A percentile compares a stretch with the other conserved stretches of the same genome.
Conservation (phyloP, 73 alveolate species). For the Effrenium voratum region DNA sequence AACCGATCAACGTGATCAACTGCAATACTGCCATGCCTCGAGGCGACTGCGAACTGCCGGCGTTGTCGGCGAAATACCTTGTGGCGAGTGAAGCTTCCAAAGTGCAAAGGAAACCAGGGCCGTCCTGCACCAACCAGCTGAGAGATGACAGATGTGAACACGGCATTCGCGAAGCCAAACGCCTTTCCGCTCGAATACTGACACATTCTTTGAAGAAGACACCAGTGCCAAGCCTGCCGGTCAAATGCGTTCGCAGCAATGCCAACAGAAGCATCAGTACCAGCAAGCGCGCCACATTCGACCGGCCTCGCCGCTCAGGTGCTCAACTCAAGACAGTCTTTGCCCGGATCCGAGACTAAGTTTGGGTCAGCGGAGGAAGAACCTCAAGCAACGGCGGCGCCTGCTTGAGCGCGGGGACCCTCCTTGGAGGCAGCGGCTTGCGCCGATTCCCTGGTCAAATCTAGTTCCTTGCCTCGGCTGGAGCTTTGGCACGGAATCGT, state of each 20-base stretch:
- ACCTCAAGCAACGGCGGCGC: constrained; percentile 28
- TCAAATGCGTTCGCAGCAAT: constrained; percentile 32
- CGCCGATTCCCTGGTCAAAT: not conserved
- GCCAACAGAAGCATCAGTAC: constrained; percentile 25
- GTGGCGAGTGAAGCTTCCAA: not conserved
- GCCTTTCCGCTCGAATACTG: not conserved
- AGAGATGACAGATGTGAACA: constrained; percentile 33
- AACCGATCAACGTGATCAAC: too few species aligned
- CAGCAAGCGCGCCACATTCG: not conserved
- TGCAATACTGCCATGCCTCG: too few species aligned
- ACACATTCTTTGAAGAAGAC: not conserved
- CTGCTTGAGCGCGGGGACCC: constrained; percentile 29
- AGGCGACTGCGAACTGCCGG: constrained; percentile 19
- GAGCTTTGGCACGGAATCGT: not conserved
- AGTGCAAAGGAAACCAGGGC: not conserved
- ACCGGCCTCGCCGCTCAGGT: not conserved
- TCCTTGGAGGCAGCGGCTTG: not conserved
- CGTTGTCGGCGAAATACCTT: not conserved
- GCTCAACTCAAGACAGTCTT: not conserved
- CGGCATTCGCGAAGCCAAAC: constrained; percentile 47
- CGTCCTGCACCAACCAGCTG: constrained; percentile 27
- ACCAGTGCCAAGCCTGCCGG: constrained; percentile 2
- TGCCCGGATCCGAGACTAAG: not conserved
- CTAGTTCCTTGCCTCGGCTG: not conserved
- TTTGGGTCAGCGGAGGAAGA: not conserved